Evolutionary conservation across 78 protist species (phyloP).

Genomic region (Dictyostelium intermedium): DNA sequence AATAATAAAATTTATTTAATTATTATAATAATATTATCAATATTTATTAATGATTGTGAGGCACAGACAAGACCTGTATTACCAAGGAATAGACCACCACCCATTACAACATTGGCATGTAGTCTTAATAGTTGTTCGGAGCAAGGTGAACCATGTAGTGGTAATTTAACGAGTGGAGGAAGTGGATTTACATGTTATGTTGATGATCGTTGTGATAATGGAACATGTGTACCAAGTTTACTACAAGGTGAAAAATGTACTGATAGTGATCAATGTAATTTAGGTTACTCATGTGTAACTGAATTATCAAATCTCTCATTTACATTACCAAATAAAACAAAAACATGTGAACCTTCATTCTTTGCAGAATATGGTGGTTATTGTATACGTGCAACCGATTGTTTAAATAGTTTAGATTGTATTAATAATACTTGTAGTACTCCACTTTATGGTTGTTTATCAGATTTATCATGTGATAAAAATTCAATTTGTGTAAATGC

Average conservation of each 20-base stretch:
- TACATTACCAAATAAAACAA: neutral
- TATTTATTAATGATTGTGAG: neutral
- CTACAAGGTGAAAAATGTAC: neutral
- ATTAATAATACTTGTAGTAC: neutral
- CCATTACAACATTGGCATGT: neutral
- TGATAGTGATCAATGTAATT: neutral
- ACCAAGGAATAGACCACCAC: neutral
- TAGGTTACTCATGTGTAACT: neutral
- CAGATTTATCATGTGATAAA: neutral
- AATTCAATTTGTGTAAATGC: neutral
- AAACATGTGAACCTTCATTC: neutral
- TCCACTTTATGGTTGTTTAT: neutral
- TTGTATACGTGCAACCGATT: neutral
- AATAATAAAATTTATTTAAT: neutral
- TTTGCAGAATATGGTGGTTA: neutral
- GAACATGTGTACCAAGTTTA: neutral
- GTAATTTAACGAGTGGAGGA: neutral
- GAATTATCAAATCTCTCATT: neutral
- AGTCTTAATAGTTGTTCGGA: neutral
- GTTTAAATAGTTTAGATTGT: neutral
- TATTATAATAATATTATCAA: neutral
- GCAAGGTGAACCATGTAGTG: neutral
- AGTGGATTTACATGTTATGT: constrained; percentile 41
- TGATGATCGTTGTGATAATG: neutral
- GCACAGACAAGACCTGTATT: neutral